Evolutionary conservation across 1,284 basidiomycete genomes (phyloP).

Genomic region (Cryptococcus sp.): DNA sequence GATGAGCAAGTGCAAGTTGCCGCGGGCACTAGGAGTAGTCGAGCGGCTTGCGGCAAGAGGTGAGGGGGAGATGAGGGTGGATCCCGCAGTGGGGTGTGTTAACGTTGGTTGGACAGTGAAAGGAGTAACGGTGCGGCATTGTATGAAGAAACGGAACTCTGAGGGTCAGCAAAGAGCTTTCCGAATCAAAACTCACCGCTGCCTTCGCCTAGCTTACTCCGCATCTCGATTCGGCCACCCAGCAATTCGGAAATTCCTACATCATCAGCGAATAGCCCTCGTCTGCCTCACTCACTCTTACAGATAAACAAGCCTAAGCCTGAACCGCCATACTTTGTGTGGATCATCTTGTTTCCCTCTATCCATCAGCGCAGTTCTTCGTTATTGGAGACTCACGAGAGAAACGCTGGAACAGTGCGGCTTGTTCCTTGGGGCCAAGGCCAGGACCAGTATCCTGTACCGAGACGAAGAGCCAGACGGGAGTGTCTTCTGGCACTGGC

Average conservation of each 20-base stretch:
- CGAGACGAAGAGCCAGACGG: constrained; percentile 44
- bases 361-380: constrained; percentile 3
- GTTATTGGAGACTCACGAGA: constrained; percentile 30
- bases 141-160: constrained; percentile 54
- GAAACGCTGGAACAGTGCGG: constrained; percentile 48
- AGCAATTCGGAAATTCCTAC: constrained; percentile 46
- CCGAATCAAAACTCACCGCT: constrained; percentile 44
- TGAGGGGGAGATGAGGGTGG: constrained; percentile 7
- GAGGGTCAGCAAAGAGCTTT: neutral
- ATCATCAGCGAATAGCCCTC: constrained; percentile 8
- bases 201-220: constrained; percentile 41
- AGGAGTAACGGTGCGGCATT: constrained; percentile 31
- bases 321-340: constrained; percentile 51
- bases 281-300: constrained; percentile 26
- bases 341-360: constrained; percentile 51
- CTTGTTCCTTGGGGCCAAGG: constrained; percentile 41
- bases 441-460: constrained; percentile 53
- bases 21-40: constrained; percentile 3
- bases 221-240: constrained; percentile 48
- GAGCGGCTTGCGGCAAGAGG: constrained; percentile 9
- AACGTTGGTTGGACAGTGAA: no score
- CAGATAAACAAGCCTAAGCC: constrained; percentile 53
- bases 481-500: constrained; percentile 37
- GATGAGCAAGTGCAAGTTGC: constrained; percentile 36
- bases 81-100: neutral